These are phyloP conservation scores for Metrosideros polymorpha DNA, from an alignment of 441 rosid genomes.

Conservation along the genomic window DNA sequence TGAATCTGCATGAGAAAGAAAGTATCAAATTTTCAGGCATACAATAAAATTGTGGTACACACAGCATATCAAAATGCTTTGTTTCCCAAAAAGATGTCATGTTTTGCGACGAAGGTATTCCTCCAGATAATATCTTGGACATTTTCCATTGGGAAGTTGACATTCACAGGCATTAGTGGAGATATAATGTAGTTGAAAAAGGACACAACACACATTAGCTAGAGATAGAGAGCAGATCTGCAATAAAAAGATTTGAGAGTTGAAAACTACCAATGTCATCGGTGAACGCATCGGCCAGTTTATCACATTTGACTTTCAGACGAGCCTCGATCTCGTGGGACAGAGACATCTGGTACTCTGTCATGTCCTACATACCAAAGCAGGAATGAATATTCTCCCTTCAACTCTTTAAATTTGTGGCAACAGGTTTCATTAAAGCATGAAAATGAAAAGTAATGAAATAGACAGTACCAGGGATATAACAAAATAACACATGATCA, in stretches of 20 bases:
- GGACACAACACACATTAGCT: neutral
- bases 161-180: neutral
- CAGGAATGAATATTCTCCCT: neutral
- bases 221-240: neutral
- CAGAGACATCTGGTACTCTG: constrained; percentile 79
- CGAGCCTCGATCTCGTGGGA: constrained; percentile 76
- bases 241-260: neutral
- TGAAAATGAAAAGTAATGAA: neutral
- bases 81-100: neutral
- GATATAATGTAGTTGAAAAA: neutral
- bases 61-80: neutral
- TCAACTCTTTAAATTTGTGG: neutral
- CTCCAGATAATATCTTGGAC: neutral
- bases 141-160: neutral
- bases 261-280: constrained; percentile 70
- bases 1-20: constrained; percentile 40
- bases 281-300: constrained; percentile 64
- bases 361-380: constrained; percentile 43
- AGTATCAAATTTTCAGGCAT: neutral
- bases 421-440: neutral
- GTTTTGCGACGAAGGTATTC: neutral
- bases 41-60: neutral
- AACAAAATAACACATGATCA: neutral
- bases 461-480: neutral
- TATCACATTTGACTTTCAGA: constrained; percentile 75